Base-by-base conservation (phyloP, 345 rosid genomes). In the Geranium rotundifolium region DNA sequence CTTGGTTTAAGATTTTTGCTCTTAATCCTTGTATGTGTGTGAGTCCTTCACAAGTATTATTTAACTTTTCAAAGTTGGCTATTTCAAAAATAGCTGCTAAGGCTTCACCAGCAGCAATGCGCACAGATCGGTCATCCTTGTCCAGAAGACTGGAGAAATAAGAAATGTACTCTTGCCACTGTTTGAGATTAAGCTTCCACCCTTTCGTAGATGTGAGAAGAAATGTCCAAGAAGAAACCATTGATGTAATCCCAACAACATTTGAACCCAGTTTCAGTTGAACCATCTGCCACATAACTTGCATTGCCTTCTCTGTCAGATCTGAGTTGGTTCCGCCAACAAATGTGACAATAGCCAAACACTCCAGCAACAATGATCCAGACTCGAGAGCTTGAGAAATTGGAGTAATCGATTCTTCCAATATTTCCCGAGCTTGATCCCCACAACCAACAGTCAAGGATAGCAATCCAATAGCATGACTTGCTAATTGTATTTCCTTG, bases 51-150 rank as follows among this genome's bases (percentile, higher is more conserved):
- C 76, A 74, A 66, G 80, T 72, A 60, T 68, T 81, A 69, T 84
- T 71, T 19, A 82, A 81, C 76, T 87, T 92, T 69, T 86, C 96
- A 10, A 93, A 65, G 71, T 71, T 73, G 69, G 86, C 95, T 16
- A 71, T 69, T 79, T 85, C 99, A 74, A 88, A 85, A 63, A 93
- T 83, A 49, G 86, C 30, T 12, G 89, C 99, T 63, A 93, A 66
- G 37, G 95, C 97, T 74, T 88, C 96, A 52, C 99, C 99, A 74
- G 95, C 92, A 67, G 96, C 92, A 71, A 93, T 85, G 69, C 97
- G 96, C 46, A 86, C 75, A 55, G 88, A 72, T 30, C 99, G 86
- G 59, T 93, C 99, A 71, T 90, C 91, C 72, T 86, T 88, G 56
- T 88, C 96, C 37, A 90, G 76, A 58, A 93, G 75, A 65, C 77